Evolutionary conservation across 1,139 yeast species (phyloP), one percentile per base, ranked within the genome.

Genomic region (Zygoascus hellenicus): DNA sequence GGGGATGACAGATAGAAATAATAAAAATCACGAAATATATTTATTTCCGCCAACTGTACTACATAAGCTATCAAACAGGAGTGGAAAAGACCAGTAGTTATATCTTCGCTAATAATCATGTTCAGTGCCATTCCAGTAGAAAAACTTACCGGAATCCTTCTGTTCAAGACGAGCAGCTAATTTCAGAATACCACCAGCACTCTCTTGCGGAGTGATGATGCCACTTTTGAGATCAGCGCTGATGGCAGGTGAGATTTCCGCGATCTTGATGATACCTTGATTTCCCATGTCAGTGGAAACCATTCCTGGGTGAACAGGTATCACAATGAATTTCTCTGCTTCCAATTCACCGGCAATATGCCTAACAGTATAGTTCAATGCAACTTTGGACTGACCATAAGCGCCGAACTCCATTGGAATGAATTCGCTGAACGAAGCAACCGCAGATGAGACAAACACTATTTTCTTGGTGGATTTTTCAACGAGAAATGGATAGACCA

Each of bases 381-480:
- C 68, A n/a, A 71, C 69, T 48, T 68, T 69, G 17, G 71, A 65
- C 28, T 56, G 55, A 10, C 71, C 71, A 49, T 68, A 68, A 5
- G 64, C 66, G 28, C 60, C 44, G 14, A 48, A 17, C 2, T 58
- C 34, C 6, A 53, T 9, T 9, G 57, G 57, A 5, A 51, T 7
- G 31, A 40, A 51, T 4, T 39, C 49, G n/a, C 51, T 49, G 9
- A 63, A 55, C 1, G 67, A 61, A 1, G 65, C 68, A 2, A 56
- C 60, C 9, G 42, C 13, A 13, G 59, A 52, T 7, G 68, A 60
- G n/a, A 58, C 48, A 36, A 58, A 59, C 29, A 60, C 44, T 7
- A 58, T 43, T 28, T 57, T 53, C 31, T 56, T 52, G 7, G 60
- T 54, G 10, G 49, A 33, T 28, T 53, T 51, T 42, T 50, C 51